phyloP scores from a whole-genome alignment of 2,329 filamentous ascomycete genomes.

The Microascus cirrosus region DNA sequence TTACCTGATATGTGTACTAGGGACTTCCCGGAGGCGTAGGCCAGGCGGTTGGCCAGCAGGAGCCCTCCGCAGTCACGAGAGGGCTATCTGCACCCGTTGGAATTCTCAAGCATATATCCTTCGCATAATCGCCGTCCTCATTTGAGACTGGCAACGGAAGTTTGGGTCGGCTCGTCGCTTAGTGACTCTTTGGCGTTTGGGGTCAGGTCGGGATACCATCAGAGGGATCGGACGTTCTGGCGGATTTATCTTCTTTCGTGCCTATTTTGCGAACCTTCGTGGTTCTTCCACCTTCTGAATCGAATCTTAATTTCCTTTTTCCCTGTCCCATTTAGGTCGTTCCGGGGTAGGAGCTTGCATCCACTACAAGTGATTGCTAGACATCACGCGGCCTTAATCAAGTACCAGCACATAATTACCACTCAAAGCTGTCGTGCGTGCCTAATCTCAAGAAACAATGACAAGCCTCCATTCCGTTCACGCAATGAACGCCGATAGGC shows the following conservation, averaged over 20 bases:
- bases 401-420: background rate
- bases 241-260: background rate
- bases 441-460: too few relatives aligned
- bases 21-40: slow-evolving; percentile 3
- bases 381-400: background rate
- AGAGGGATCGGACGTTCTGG: background rate
- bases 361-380: background rate
- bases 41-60: background rate
- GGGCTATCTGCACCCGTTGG: too few relatives aligned
- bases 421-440: too few relatives aligned
- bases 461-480: background rate
- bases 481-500: background rate
- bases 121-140: background rate
- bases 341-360: background rate
- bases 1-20: background rate
- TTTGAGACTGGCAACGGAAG: background rate
- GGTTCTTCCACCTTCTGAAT: background rate
- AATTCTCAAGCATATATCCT: background rate
- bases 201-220: slow-evolving; percentile 1
- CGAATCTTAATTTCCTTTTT: background rate
- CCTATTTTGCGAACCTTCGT: background rate
- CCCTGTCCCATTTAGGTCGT: background rate
- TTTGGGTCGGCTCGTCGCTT: background rate
- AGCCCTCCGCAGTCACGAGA: too few relatives aligned
- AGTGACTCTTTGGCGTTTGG: background rate